A percentile compares a stretch with the other conserved stretches of the same genome.
Evolutionary conservation across 306 rosid species (phyloP).

Genomic region (Ormosia emarginata): DNA sequence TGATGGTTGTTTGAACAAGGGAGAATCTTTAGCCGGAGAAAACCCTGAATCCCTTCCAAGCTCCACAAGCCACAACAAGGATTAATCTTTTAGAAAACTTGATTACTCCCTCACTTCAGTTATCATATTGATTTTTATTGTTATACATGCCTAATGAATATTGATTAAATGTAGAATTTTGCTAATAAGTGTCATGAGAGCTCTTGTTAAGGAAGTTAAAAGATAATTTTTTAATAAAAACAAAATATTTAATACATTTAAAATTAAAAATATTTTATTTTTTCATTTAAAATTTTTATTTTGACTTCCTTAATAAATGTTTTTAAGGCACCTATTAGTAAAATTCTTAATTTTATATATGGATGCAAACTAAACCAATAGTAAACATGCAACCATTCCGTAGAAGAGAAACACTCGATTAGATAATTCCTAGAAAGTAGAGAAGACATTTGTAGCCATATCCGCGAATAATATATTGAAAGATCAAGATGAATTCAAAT

Average conservation of each 20-base stretch:
- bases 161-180: not conserved
- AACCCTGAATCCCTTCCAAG: conserved; percentile 13
- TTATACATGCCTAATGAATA: not conserved
- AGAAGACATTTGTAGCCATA: not conserved
- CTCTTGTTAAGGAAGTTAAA: too few species aligned
- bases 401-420: not conserved
- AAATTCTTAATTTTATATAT: too few species aligned
- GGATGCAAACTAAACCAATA: not conserved
- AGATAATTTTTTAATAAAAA: too few species aligned
- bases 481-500: conserved; percentile 10
- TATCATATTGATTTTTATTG: not conserved
- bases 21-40: conserved; percentile 39
- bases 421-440: not conserved
- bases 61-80: conserved; percentile 35
- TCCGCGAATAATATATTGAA: not conserved
- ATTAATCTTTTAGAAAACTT: conserved; percentile 39
- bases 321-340: too few species aligned
- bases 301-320: too few species aligned
- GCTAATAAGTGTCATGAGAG: too few species aligned
- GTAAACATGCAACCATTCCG: not conserved
- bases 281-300: too few species aligned
- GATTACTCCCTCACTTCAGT: conserved; percentile 33
- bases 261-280: too few species aligned
- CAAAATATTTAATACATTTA: too few species aligned
- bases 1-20: conserved; percentile 38